Evolutionary conservation across 495 filamentous ascomycete species (phyloP), one percentile per base, ranked within the genome.

Genomic region (Aspergillus conjunctus): DNA sequence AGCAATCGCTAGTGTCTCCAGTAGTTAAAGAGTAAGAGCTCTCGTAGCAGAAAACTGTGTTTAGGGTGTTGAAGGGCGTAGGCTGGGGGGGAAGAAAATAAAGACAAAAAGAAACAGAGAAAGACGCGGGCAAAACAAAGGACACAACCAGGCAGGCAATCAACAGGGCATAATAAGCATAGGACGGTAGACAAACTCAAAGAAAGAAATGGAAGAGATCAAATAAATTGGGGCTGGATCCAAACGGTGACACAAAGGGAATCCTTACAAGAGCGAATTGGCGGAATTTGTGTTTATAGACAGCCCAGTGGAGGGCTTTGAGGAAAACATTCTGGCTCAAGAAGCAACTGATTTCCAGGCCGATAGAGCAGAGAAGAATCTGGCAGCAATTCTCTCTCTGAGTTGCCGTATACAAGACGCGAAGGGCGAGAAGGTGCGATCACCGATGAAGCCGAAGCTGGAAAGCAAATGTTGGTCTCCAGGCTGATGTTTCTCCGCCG

Each of bases 261-360:
- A 14, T 41, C 21, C 85, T 84, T 71, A 88, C 86, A 87, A 91
- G 68, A 90, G 81, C 41, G 89, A 80, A 74, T 88, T 90, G 56
- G 88, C 84, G 37, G 85, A 80, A 46, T 77, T 83, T n/a, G 90
- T 94, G 70, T 91, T 93, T 69, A 94, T 89, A 58, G 85, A 90
- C 56, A 93, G 78, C 56, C 85, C 87, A 18, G 73, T 43, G 14
- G 74, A 83, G 61, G 87, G 83, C 75, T 88, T 91, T 45, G 83
- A 79, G 41, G 87, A 87, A 60, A 80, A 80, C 77, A 80, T 80
- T 44, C 18, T 67, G 64, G 17, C 39, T 43, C 12, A 43, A 12
- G 39, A 17, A 43, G 39, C 12, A 14, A 43, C 12, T 8, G 9
- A 43, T 43, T 26, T 26, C 26, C 26, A 26, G 26, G 26, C 26